phyloP scores from a whole-genome alignment of 1,284 basidiomycete genomes.

The Ceratobasidium sp. region DNA sequence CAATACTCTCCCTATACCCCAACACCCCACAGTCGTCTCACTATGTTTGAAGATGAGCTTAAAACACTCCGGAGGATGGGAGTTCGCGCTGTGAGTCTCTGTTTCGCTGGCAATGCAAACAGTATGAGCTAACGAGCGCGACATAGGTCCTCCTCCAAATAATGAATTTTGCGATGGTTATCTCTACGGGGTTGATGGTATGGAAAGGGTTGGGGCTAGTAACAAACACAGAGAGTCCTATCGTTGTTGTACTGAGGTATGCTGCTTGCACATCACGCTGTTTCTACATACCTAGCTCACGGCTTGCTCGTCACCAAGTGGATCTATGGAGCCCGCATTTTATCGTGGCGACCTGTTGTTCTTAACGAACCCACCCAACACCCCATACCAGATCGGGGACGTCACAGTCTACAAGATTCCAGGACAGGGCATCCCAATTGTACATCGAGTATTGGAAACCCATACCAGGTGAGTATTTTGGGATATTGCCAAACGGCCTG shows the following conservation, averaged over 20 bases:
- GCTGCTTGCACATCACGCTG: slow-evolving; percentile 50
- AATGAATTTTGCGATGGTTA: slow-evolving; percentile 92
- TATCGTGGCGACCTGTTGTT: slow-evolving; percentile 96
- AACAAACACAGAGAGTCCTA: slow-evolving; percentile 95
- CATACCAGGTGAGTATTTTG: slow-evolving; percentile 64
- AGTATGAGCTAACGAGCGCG: neutral
- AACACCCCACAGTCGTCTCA: neutral
- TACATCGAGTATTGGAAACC: slow-evolving; percentile 92
- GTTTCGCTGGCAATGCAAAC: neutral
- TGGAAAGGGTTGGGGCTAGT: slow-evolving; percentile 95
- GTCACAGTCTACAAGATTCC: slow-evolving; percentile 95
- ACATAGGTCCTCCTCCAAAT: slow-evolving; percentile 85
- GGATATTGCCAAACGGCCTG: neutral
- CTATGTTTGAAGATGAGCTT: slow-evolving; percentile 67
- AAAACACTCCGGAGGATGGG: slow-evolving; percentile 79
- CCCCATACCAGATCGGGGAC: slow-evolving; percentile 88
- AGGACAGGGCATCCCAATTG: slow-evolving; percentile 91
- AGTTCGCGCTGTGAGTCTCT: slow-evolving; percentile 74
- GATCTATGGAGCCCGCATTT: slow-evolving; percentile 98
- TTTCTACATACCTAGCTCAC: slow-evolving; percentile 4
- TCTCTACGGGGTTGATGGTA: slow-evolving; percentile 94
- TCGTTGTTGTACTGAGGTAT: slow-evolving; percentile 96
- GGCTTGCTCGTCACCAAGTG: slow-evolving; percentile 65
- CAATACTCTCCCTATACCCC: neutral
- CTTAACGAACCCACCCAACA: slow-evolving; percentile 83